Evolutionary conservation across 495 filamentous ascomycete species (phyloP).

Genomic region (Hypoxylon fuscum): DNA sequence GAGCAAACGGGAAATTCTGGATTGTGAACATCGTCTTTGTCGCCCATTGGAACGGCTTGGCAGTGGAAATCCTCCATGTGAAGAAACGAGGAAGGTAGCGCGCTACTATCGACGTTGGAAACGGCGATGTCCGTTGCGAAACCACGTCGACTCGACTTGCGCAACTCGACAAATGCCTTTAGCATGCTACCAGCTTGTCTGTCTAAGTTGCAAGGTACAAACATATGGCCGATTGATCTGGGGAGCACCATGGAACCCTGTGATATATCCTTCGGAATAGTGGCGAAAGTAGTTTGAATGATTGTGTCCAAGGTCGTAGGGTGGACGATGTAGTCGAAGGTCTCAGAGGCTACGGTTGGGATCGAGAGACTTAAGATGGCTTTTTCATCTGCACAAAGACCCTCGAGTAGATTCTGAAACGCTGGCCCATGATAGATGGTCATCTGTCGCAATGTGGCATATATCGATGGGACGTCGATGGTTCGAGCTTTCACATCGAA

Average conservation of each 20-base stretch:
- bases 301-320: constrained; percentile 50
- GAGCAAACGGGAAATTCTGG: constrained; percentile 6
- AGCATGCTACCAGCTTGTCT: constrained; percentile 1
- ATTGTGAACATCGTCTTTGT: background rate
- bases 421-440: constrained; percentile 27
- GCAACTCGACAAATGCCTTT: constrained; percentile 3
- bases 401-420: constrained; percentile 42
- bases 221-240: constrained; percentile 21
- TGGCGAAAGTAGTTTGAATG: constrained; percentile 27
- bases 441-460: constrained; percentile 16
- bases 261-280: constrained; percentile 12
- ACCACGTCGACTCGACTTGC: background rate
- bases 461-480: constrained; percentile 21
- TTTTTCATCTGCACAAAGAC: constrained; percentile 9
- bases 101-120: background rate
- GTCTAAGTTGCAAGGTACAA: constrained; percentile 3
- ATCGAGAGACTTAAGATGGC: constrained; percentile 28
- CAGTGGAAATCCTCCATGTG: constrained; percentile 16
- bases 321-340: constrained; percentile 51
- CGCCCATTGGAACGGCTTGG: constrained; percentile 22
- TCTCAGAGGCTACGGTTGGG: constrained; percentile 32
- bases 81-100: background rate
- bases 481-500: background rate
- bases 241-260: constrained; percentile 28
- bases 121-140: constrained; percentile 19